phyloP scores from a whole-genome alignment of 1,284 basidiomycete species.

The Somion occarium region DNA sequence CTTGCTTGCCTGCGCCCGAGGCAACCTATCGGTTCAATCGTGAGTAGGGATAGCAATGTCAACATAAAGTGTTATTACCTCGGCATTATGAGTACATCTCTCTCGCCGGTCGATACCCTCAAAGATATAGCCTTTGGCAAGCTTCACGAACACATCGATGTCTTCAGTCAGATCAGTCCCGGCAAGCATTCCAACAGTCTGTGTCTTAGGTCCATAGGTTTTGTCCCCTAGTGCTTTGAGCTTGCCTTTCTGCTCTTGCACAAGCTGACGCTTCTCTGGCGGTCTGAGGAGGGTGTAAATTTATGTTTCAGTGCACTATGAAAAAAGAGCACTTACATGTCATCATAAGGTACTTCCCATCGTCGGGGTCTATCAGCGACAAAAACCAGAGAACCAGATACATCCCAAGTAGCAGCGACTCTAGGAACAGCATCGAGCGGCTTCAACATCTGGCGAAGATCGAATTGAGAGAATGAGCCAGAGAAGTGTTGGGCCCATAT shows the following conservation, averaged over 20 bases:
- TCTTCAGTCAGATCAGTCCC: constrained; percentile 35
- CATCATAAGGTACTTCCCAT: constrained; percentile 83
- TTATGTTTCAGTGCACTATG: constrained; percentile 2
- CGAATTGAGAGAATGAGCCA: constrained; percentile 78
- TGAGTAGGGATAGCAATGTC: too few species aligned
- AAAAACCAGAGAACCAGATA: constrained; percentile 65
- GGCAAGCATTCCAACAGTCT: constrained; percentile 50
- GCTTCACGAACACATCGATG: constrained; percentile 48
- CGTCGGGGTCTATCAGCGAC: constrained; percentile 51
- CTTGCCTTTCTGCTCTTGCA: constrained; percentile 32
- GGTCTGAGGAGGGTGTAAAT: constrained; percentile 33
- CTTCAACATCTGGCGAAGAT: constrained; percentile 56
- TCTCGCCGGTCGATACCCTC: constrained; percentile 47
- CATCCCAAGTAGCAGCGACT: constrained; percentile 66
- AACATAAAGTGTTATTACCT: too few species aligned
- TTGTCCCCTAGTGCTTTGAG: constrained; percentile 51
- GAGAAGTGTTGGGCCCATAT: constrained; percentile 77
- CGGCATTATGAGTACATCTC: constrained; percentile 57
- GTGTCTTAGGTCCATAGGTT: constrained; percentile 40
- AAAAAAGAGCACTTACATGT: constrained; percentile 52
- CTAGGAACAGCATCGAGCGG: constrained; percentile 72
- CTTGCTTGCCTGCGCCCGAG: constrained; percentile 51
- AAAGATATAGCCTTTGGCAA: constrained; percentile 67
- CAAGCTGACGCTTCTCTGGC: constrained; percentile 36
- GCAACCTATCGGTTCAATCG: too few species aligned